Conservation (phyloP, 2,329 filamentous ascomycete species). For the Monilinia fructigena region DNA sequence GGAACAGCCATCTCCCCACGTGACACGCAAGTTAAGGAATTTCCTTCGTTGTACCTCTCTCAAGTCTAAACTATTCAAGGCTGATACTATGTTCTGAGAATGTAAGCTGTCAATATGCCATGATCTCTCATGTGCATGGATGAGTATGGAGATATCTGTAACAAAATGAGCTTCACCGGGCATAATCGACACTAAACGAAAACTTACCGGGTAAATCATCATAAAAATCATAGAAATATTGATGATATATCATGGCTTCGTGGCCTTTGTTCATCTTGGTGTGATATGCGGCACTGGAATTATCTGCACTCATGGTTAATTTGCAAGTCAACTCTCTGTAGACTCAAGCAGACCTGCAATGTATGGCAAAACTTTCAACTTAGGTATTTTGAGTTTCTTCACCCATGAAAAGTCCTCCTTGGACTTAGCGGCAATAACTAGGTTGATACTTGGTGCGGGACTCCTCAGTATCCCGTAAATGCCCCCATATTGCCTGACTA, state of each 20-base stretch:
- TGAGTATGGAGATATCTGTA: slow-evolving; percentile 33
- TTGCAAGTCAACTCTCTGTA: not conserved
- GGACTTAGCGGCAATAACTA: slow-evolving; percentile 29
- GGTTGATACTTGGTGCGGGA: slow-evolving; percentile 23
- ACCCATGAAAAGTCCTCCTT: slow-evolving; percentile 30
- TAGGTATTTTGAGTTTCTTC: slow-evolving; percentile 27
- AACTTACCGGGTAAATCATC: slow-evolving; percentile 44
- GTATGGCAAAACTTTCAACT: slow-evolving; percentile 38
- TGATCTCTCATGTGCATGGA: slow-evolving; percentile 48
- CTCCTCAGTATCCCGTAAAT: not conserved
- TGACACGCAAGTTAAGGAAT: slow-evolving; percentile 60
- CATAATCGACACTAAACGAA: not conserved
- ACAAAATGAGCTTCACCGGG: not conserved
- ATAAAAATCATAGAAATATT: slow-evolving; percentile 62
- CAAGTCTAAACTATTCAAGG: slow-evolving; percentile 32
- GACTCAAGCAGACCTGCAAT: slow-evolving; percentile 25
- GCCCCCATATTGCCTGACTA: not conserved
- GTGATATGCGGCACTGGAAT: slow-evolving; percentile 43
- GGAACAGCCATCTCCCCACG: slow-evolving; percentile 57
- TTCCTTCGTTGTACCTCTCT: slow-evolving; percentile 49
- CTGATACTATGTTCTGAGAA: slow-evolving; percentile 32
- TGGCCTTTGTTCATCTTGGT: slow-evolving; percentile 49
- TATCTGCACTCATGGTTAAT: slow-evolving; percentile 22
- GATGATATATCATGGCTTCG: slow-evolving; percentile 40
- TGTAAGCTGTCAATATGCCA: slow-evolving; percentile 34